Conservation (phyloP, 1,284 basidiomycete species). For the Cystobasidiaceae sp. region DNA sequence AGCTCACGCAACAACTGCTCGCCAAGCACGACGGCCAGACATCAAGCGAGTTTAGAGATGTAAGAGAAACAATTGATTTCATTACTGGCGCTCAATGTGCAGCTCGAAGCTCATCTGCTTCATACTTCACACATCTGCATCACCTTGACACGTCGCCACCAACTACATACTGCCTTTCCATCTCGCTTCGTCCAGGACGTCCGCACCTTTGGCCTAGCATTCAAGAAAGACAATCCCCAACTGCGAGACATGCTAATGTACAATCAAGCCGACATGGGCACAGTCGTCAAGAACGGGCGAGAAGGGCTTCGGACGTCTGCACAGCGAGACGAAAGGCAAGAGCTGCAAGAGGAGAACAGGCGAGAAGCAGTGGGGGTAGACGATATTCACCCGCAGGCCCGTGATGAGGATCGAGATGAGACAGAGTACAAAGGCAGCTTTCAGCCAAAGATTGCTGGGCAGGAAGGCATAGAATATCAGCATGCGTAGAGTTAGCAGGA, state of each 20-base stretch:
- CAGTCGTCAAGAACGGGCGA: conserved; percentile 24
- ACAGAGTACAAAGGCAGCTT: conserved; percentile 19
- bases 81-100: no score
- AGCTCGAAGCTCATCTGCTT: no score
- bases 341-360: conserved; percentile 11
- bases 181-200: conserved; percentile 10
- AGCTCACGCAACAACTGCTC: conserved; percentile 19
- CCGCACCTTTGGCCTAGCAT: conserved; percentile 17
- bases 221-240: conserved; percentile 25
- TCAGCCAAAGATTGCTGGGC: conserved; percentile 26
- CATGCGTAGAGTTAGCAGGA: conserved; percentile 7
- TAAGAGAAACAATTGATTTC: background rate
- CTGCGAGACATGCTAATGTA: conserved; percentile 27
- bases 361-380: conserved; percentile 16
- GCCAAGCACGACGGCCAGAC: conserved; percentile 22
- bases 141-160: no score
- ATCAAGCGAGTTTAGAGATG: conserved; percentile 7
- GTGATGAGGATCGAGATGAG: conserved; percentile 24
- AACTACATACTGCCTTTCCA: no score
- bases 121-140: no score
- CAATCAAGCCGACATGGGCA: conserved; percentile 24
- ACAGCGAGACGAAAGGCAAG: conserved; percentile 3
- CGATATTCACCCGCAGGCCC: conserved; percentile 7
- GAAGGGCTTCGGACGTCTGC: conserved; percentile 24
- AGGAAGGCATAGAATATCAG: conserved; percentile 29